Conservation (phyloP, 106 monocot genomes). For the Agapanthus africanus region DNA sequence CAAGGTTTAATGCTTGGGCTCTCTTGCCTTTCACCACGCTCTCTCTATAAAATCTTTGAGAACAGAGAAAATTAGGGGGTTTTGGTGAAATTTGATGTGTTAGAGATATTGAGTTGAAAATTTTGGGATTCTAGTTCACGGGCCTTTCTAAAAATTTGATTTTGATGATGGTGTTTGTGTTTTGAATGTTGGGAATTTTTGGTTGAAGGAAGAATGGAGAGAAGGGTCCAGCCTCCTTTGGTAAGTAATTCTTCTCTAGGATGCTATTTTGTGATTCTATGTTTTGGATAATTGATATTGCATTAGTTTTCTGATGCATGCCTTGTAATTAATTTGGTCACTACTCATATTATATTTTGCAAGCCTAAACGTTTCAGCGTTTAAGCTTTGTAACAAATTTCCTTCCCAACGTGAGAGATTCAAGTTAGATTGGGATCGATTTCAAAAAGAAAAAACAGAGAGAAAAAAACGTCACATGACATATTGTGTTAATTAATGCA, state of each 20-base stretch:
- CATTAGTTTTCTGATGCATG: not conserved
- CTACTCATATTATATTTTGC: too few relatives aligned
- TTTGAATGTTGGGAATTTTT: not conserved
- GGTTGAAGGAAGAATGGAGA: constrained; percentile 10
- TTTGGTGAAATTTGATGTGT: not conserved
- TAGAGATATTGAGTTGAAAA: not conserved
- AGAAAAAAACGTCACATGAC: too few relatives aligned
- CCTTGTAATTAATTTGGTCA: not conserved
- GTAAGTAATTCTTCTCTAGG: constrained; percentile 4
- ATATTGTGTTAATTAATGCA: too few relatives aligned
- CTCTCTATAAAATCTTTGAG: not conserved
- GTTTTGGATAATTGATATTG: not conserved
- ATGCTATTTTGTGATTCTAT: too few relatives aligned
- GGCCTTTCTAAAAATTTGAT: constrained; percentile 4
- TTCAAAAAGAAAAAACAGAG: too few relatives aligned
- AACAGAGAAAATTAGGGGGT: not conserved
- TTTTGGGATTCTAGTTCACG: not conserved
- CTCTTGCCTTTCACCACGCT: not conserved
- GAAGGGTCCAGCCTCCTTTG: constrained; percentile 26
- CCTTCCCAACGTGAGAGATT: too few relatives aligned
- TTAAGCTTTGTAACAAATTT: too few relatives aligned
- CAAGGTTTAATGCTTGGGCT: constrained; percentile 3
- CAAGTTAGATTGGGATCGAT: too few relatives aligned
- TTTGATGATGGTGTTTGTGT: not conserved
- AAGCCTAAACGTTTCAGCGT: too few relatives aligned